phyloP scores from a whole-genome alignment of 1,284 basidiomycete species.

The Ceratobasidium theobromae region DNA sequence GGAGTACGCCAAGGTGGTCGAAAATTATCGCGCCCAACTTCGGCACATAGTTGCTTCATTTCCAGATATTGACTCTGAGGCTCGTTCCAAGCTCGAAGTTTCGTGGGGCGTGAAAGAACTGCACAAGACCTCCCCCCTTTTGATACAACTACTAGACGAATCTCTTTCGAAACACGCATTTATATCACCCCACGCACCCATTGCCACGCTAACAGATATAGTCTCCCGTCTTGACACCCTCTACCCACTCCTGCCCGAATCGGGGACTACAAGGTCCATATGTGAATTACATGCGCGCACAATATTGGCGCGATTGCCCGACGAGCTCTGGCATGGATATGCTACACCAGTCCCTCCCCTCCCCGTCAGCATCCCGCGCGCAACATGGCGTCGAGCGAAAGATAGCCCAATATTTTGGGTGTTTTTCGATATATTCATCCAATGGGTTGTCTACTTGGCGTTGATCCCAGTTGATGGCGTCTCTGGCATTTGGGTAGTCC shows the following conservation, averaged over 20 bases:
- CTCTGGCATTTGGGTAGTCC: conserved; percentile 9
- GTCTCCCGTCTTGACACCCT: conserved; percentile 21
- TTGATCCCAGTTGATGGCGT: conserved; percentile 1
- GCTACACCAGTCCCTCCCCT: neutral
- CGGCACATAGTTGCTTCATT: neutral
- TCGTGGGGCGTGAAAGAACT: conserved; percentile 17
- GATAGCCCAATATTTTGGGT: conserved; percentile 22
- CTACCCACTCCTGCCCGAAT: neutral
- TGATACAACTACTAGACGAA: conserved; percentile 13
- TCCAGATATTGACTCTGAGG: neutral
- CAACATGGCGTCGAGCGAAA: conserved; percentile 9
- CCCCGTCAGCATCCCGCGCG: conserved; percentile 5
- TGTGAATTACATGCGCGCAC: conserved; percentile 4
- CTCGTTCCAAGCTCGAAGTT: neutral
- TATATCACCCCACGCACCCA: conserved; percentile 7
- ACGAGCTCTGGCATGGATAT: conserved; percentile 29
- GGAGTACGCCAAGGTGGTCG: conserved; percentile 6
- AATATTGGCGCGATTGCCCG: conserved; percentile 5
- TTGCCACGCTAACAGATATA: conserved; percentile 10
- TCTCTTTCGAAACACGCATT: conserved; percentile 21
- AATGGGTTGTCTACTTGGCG: conserved; percentile 3
- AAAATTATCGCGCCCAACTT: conserved; percentile 5
- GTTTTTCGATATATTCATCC: neutral
- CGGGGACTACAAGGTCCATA: neutral
- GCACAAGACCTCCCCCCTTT: neutral